Evolutionary conservation across 2,329 filamentous ascomycete species (phyloP), one percentile per base, ranked within the genome.

Genomic region (Trichophyton rubrum): DNA sequence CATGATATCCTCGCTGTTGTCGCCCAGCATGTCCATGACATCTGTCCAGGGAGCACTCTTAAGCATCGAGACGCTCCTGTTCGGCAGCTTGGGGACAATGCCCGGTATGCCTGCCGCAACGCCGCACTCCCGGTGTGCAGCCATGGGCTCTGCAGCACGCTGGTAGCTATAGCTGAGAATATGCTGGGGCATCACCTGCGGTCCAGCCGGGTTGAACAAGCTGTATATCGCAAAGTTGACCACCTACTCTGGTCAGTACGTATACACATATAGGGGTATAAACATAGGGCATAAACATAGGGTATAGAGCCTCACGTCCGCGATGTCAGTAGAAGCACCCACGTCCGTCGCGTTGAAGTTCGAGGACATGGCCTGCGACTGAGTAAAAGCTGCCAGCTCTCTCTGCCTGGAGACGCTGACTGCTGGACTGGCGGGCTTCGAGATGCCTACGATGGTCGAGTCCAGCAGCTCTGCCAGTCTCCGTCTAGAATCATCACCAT

Each of bases 161-260:
- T 86, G 83, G 67, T 86, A 95, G 24, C 92, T 92, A 77, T 95
- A 86, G 66, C 89, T 91, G 3, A 99, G 80, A 3, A 96, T 68
- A 73, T 96, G 89, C 58, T 82, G 81, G 33, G 33, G 33, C 33
- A 9, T 38, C 33, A 9, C 33, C 1, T 87, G 85, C 68, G 80
- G 82, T 57, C 77, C 71, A 62, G 77, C 73, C 66, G 81, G 79
- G 11, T 81, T 82, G 71, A 95, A 96, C 1, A 96, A 77, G 8
- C 82, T 79, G 83, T 87, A 90, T 47, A 96, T 83, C 30, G 82
- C 81, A 71, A 88, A 90, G 68, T 91, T 86, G 49, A 92, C 79
- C 66, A 92, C 82, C 87, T 90, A 66, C 4, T 17, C 40, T 58
- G 11, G n/a, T 41, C 20, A 40, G 38, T 20, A 56, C 22, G 30